Conservation (phyloP, 257 asterid species). For the Plantago elongata region DNA sequence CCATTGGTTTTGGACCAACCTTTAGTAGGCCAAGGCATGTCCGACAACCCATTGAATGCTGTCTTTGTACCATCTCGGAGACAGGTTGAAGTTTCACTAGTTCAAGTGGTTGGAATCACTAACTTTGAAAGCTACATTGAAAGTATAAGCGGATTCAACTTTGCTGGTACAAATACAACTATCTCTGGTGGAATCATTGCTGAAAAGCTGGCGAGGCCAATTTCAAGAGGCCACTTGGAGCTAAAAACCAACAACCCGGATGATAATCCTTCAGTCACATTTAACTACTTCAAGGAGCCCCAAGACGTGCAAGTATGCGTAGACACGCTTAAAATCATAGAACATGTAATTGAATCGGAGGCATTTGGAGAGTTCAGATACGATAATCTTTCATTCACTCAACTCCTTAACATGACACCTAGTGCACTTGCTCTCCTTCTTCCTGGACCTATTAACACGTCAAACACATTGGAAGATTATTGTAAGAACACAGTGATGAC, state of each 20-base stretch:
- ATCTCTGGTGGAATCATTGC: slow-evolving; percentile 76
- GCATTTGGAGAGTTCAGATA: slow-evolving; percentile 47
- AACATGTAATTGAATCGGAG: slow-evolving; percentile 49
- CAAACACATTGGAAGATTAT: slow-evolving; percentile 66
- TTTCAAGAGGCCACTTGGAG: slow-evolving; percentile 55
- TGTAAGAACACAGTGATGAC: slow-evolving; percentile 88
- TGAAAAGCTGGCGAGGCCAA: slow-evolving; percentile 68
- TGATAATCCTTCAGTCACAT: slow-evolving; percentile 66
- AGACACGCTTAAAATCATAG: slow-evolving; percentile 49
- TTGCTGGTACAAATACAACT: slow-evolving; percentile 23
- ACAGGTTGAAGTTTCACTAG: slow-evolving; percentile 77
- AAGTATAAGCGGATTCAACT: slow-evolving; percentile 68
- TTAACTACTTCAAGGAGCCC: slow-evolving; percentile 70
- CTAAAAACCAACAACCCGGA: slow-evolving; percentile 46
- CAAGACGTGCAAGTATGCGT: slow-evolving; percentile 60
- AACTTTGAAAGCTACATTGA: slow-evolving; percentile 45
- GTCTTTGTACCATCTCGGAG: slow-evolving; percentile 67
- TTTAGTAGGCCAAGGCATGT: slow-evolving; percentile 77
- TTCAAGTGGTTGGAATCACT: slow-evolving; percentile 84
- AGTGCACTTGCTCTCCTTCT: slow-evolving; percentile 48
- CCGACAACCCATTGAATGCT: slow-evolving; percentile 93
- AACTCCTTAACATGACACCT: slow-evolving; percentile 69
- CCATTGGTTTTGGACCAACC: slow-evolving; percentile 53
- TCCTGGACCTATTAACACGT: slow-evolving; percentile 51
- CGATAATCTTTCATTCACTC: slow-evolving; percentile 31